phyloP scores from a whole-genome alignment of 192 early-diverging fungal species.

The Endogone sp. region DNA sequence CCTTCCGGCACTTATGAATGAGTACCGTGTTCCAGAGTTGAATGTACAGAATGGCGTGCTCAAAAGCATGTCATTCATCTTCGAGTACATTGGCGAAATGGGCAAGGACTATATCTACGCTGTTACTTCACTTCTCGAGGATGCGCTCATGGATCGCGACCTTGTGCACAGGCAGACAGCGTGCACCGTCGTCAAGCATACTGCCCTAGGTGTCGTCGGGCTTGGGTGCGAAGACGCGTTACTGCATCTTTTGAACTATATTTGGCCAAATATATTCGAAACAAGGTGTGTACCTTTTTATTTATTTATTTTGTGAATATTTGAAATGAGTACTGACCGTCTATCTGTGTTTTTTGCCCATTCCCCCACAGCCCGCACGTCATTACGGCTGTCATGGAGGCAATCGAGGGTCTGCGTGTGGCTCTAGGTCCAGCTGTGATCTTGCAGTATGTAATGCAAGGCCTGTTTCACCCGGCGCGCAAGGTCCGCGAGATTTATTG shows the following conservation, averaged over 20 bases:
- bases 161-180: constrained; percentile 98
- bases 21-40: constrained; percentile 98
- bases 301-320: constrained; percentile 1
- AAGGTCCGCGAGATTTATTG: constrained; percentile 97
- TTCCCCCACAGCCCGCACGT: constrained; percentile 74
- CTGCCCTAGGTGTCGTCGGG: constrained; percentile 91
- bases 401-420: constrained; percentile 90
- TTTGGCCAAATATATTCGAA: constrained; percentile 99
- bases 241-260: constrained; percentile 89
- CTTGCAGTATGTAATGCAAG: constrained; percentile 87
- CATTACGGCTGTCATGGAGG: constrained; percentile 97
- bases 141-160: constrained; percentile 97
- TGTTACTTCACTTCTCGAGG: constrained; percentile 91
- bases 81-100: constrained; percentile 99
- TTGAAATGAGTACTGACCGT: background rate
- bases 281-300: constrained; percentile 26
- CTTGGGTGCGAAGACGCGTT: constrained; percentile 91
- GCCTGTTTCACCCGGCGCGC: constrained; percentile 95
- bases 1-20: constrained; percentile 97
- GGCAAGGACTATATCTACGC: constrained; percentile 98
- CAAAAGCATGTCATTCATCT: constrained; percentile 92
- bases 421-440: constrained; percentile 84
- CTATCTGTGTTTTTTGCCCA: background rate
- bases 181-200: constrained; percentile 92
- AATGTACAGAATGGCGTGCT: constrained; percentile 99